Base-by-base conservation (phyloP, 176 grass and related monocot species). In the Thalia dealbata region DNA sequence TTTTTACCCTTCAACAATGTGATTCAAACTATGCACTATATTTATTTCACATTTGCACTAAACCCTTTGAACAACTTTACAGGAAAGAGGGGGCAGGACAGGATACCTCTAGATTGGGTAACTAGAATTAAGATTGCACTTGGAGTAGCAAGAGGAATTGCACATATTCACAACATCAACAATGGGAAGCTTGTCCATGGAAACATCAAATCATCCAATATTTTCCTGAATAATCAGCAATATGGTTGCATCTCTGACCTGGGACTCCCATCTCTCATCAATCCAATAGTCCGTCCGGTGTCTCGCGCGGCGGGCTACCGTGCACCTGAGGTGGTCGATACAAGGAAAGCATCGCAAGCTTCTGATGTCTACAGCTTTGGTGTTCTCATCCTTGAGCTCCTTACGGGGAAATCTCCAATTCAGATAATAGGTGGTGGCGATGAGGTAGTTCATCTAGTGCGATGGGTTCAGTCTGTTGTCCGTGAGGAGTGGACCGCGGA, bases 291-390 rank as follows among this genome's bases (percentile, higher is more conserved):
- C 0, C 77, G 50, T 24, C 82, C 84, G 65, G 91, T 88, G 76
- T 88, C 87, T 50, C 93, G 93, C 29, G 80, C 80, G 12, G 80
- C 89, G 21, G 93, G 93, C 22, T 92, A 97, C 67, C 84, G 87
- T 3, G 93, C 89, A 0, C 93, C 93, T 2, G 93, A 97, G 90
- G 67, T 97, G 29, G 82, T 82, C 1, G 93, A 92, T 51, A 84
- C 90, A 0, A 87, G 90, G 80, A 97, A 97, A 77, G 81, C 78
- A 3, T 81, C 79, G 0, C 89, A 97, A 23, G 54, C 67, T 46
- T 90, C 89, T 26, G 93, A 97, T 28, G 90, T 97, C 55, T 97
- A 97, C 66, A 97, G 93, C 79, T 88, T 97, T 13, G 93, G 93
- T 13, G 93, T 97, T 38, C 75, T 97, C 35, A 18, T 97, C 8